Conservation (phyloP, 768 basidiomycete species). For the Lactarius indigo region DNA sequence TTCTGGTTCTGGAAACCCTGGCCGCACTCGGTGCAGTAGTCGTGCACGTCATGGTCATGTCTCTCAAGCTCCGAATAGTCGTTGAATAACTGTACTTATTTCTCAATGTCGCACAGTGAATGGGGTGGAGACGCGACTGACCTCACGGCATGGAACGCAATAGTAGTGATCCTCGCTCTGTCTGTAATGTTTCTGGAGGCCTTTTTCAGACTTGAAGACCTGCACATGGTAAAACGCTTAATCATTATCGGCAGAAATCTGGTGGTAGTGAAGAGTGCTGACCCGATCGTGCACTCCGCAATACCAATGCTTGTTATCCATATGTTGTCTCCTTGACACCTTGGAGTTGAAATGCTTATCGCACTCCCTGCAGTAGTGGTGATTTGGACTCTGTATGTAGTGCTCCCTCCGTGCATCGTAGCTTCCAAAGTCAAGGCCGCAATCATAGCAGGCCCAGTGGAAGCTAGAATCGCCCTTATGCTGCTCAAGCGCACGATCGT, state of each 20-base stretch:
- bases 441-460: conserved; percentile 48
- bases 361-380: conserved; percentile 7
- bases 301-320: conserved; percentile 2
- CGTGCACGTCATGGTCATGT: conserved; percentile 27
- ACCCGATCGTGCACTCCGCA: background rate
- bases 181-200: conserved; percentile 47
- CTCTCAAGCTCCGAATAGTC: background rate
- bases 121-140: background rate
- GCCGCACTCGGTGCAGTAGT: conserved; percentile 46
- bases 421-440: conserved; percentile 42
- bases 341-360: background rate
- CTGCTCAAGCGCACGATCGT: conserved; percentile 27
- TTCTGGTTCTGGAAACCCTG: conserved; percentile 41
- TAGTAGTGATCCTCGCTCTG: conserved; percentile 1
- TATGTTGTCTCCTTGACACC: background rate
- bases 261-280: conserved; percentile 11
- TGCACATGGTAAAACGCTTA: background rate
- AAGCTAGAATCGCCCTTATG: conserved; percentile 29
- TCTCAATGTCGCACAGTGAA: background rate
- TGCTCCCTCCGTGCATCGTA: background rate
- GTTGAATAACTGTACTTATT: conserved; percentile 1
- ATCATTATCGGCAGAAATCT: background rate
- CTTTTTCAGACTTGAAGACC: conserved; percentile 40
- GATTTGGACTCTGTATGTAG: background rate
- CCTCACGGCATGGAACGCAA: background rate